A percentile compares a stretch with the other conserved stretches of the same genome.
Conservation (phyloP, 768 basidiomycete species). For the Lyophyllum atratum region DNA sequence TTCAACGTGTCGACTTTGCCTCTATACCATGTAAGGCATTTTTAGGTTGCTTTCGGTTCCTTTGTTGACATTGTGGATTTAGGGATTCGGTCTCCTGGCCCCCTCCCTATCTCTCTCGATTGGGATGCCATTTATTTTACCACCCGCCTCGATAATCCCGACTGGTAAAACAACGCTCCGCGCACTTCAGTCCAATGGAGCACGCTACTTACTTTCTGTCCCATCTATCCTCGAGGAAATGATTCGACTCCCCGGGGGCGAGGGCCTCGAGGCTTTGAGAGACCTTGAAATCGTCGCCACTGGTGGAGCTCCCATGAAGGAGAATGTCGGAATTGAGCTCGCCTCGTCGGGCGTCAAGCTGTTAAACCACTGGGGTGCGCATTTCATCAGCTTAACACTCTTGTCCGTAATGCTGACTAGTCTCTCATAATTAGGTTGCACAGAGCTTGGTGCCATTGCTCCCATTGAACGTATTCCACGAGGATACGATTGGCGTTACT, state of each 20-base stretch:
- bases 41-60: neutral
- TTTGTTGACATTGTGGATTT: neutral
- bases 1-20: conserved; percentile 39
- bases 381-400: neutral
- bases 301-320: conserved; percentile 43
- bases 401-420: neutral
- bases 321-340: conserved; percentile 30
- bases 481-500: conserved; percentile 40
- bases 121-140: conserved; percentile 39
- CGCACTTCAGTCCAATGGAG: conserved; percentile 26
- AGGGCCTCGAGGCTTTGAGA: conserved; percentile 31
- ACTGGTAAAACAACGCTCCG: conserved; percentile 31
- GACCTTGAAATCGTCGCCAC: conserved; percentile 34
- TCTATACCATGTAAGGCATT: conserved; percentile 35
- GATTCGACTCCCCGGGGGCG: conserved; percentile 20
- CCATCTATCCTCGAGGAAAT: conserved; percentile 43
- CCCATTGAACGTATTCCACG: conserved; percentile 30
- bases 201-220: conserved; percentile 36
- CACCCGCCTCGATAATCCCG: conserved; percentile 35
- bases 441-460: conserved; percentile 39
- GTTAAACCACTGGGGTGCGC: conserved; percentile 42
- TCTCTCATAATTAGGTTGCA: conserved; percentile 25
- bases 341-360: conserved; percentile 33
- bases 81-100: conserved; percentile 41
- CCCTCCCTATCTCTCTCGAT: conserved; percentile 35